These are phyloP conservation scores for Colletotrichum somersetense DNA, from an alignment of 2,329 filamentous ascomycete genomes.

Conservation along the genomic window DNA sequence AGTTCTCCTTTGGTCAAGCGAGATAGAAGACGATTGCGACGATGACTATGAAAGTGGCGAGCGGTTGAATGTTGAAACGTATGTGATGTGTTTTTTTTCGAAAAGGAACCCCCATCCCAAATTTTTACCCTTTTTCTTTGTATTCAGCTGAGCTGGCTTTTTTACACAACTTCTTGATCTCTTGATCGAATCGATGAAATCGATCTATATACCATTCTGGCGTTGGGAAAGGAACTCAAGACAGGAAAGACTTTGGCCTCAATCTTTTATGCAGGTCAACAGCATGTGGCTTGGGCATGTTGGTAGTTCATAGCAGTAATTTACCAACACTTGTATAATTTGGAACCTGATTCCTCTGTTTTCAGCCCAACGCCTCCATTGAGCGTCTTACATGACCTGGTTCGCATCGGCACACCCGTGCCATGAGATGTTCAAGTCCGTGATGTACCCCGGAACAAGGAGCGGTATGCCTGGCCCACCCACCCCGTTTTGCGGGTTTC, in stretches of 20 bases:
- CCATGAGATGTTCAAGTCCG: neutral
- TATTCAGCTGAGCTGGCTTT: slow-evolving; percentile 34
- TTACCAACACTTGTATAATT: slow-evolving; percentile 32
- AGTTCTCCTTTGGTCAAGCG: slow-evolving; percentile 58
- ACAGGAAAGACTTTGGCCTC: slow-evolving; percentile 27
- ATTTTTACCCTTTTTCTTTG: slow-evolving; percentile 26
- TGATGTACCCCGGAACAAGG: neutral
- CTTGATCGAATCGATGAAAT: slow-evolving; percentile 24
- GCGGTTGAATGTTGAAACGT: slow-evolving; percentile 5
- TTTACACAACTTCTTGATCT: slow-evolving; percentile 5
- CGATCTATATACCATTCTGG: slow-evolving; percentile 42
- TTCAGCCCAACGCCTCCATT: neutral
- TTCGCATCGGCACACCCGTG: neutral
- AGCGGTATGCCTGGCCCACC: slow-evolving; percentile 10
- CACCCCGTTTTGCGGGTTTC: slow-evolving; percentile 29
- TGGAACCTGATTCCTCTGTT: neutral
- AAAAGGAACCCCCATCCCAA: slow-evolving; percentile 12
- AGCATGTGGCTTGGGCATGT: slow-evolving; percentile 20
- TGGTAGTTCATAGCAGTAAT: slow-evolving; percentile 36
- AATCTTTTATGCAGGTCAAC: slow-evolving; percentile 16
- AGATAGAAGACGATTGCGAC: slow-evolving; percentile 42
- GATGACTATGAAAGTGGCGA: slow-evolving; percentile 21
- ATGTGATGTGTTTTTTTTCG: slow-evolving; percentile 9
- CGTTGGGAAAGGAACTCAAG: slow-evolving; percentile 39
- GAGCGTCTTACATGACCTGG: too few relatives aligned